These are phyloP conservation scores for Neurospora tetraspora DNA, from an alignment of 495 filamentous ascomycete genomes.

Conservation along the genomic window DNA sequence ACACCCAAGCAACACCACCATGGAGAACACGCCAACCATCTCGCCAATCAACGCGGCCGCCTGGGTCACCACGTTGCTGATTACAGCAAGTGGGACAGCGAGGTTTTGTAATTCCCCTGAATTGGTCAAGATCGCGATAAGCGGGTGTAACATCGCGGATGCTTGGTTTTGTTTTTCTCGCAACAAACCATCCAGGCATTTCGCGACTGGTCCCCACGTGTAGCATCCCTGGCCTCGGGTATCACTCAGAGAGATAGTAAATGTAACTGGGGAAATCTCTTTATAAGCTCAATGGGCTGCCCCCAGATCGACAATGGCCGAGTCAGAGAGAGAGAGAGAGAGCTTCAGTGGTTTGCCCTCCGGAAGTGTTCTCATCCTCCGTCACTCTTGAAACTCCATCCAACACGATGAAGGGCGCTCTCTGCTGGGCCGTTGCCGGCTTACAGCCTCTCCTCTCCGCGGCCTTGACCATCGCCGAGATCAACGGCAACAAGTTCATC, in stretches of 20 bases:
- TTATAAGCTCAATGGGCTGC: background rate
- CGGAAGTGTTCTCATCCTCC: background rate
- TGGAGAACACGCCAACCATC: constrained; percentile 6
- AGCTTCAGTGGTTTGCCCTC: background rate
- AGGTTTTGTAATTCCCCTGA: background rate
- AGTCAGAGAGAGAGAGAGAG: background rate
- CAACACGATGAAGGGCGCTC: constrained; percentile 6
- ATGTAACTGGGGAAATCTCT: background rate
- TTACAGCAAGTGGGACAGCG: background rate
- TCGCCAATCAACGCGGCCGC: background rate
- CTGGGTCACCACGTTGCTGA: background rate
- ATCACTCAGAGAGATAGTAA: background rate
- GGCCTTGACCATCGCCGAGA: constrained; percentile 47
- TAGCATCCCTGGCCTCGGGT: background rate
- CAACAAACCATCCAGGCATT: background rate
- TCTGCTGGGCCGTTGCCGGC: constrained; percentile 12
- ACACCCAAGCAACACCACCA: background rate
- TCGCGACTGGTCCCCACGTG: background rate
- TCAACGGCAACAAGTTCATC: constrained; percentile 51
- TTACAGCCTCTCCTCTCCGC: constrained; percentile 16
- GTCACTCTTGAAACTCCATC: constrained; percentile 5
- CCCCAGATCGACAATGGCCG: background rate
- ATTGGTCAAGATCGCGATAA: background rate
- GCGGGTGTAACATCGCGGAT: background rate
- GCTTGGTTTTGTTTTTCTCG: background rate